Evolutionary conservation across 805 yeast genomes (phyloP), one percentile per base, ranked within the genome.

Genomic region (Metschnikowia shivogae): DNA sequence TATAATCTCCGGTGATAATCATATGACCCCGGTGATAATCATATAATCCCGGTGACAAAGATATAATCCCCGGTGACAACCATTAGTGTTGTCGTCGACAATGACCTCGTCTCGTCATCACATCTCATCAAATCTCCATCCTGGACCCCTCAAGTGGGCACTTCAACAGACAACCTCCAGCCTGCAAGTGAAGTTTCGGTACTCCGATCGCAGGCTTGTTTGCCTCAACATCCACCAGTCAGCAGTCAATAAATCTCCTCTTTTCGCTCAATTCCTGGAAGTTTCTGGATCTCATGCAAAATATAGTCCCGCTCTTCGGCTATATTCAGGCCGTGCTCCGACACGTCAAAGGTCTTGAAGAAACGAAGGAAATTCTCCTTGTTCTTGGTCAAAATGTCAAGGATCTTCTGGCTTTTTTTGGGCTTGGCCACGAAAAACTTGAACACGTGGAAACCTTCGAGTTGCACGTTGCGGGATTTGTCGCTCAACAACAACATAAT

Each of bases 341-440:
- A 77, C 10, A 80, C 74, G 45, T 78, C 81, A 60, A 89, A 87
- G 32, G 73, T 76, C 38, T 78, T 76, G 47, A 92, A 75, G 59
- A 87, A 89, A 28, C 73, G 72, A 32, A 90, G 63, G 50, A 92
- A 75, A 58, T 86, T 87, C 34, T 80, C 85, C 58, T 89, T 81
- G 64, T 93, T 93, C 60, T 90, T 89, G 37, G 82, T 78, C 53
- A 93, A 71, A 17, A 92, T 86, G 63, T 92, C 97, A 43, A 77
- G 67, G 2, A 93, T 81, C 6, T 84, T 80, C 61, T 84, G 89
- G 2, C 89, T 74, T 62, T 90, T 90, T 51, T 84, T 82, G 5
- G 99, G 99, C 64, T 93, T 93, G 4, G 97, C 98, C n/a, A 89
- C 89, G 65, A 93, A 89, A 33, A 90, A 86, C 67, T 92, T 93